These are phyloP conservation scores for Annulohypoxylon bovei DNA, from an alignment of 495 filamentous ascomycete species.

Conservation along the genomic window DNA sequence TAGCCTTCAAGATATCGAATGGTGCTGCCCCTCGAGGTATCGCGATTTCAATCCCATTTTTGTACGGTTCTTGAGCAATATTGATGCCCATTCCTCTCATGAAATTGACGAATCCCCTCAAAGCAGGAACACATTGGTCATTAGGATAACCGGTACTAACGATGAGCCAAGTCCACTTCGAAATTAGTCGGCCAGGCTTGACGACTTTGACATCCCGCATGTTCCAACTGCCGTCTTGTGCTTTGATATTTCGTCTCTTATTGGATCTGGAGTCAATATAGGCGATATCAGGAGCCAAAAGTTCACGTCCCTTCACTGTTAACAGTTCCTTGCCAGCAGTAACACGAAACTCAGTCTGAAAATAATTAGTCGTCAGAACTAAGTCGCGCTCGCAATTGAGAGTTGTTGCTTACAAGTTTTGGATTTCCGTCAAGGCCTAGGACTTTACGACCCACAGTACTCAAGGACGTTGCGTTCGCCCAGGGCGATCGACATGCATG, in stretches of 20 bases:
- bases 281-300: slow-evolving; percentile 62
- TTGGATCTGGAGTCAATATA: slow-evolving; percentile 54
- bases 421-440: slow-evolving; percentile 51
- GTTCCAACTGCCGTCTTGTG: slow-evolving; percentile 52
- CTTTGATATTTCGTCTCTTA: slow-evolving; percentile 2
- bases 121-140: slow-evolving; percentile 15
- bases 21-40: not conserved
- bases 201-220: slow-evolving; percentile 48
- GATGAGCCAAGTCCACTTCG: slow-evolving; percentile 49
- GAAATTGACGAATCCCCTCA: slow-evolving; percentile 47
- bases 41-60: not conserved
- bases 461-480: slow-evolving; percentile 73
- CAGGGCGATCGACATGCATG: slow-evolving; percentile 75
- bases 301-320: slow-evolving; percentile 71
- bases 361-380: slow-evolving; percentile 18
- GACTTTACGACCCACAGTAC: slow-evolving; percentile 59
- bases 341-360: slow-evolving; percentile 62
- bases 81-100: slow-evolving; percentile 51
- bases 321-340: slow-evolving; percentile 63
- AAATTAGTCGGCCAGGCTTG: slow-evolving; percentile 43
- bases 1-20: slow-evolving; percentile 10
- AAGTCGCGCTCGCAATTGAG: not conserved
- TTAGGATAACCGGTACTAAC: slow-evolving; percentile 14
- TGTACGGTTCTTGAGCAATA: slow-evolving; percentile 30
- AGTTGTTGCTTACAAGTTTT: slow-evolving; percentile 42